phyloP scores from a whole-genome alignment of 2,329 filamentous ascomycete species.

The Curvularia lunata region DNA sequence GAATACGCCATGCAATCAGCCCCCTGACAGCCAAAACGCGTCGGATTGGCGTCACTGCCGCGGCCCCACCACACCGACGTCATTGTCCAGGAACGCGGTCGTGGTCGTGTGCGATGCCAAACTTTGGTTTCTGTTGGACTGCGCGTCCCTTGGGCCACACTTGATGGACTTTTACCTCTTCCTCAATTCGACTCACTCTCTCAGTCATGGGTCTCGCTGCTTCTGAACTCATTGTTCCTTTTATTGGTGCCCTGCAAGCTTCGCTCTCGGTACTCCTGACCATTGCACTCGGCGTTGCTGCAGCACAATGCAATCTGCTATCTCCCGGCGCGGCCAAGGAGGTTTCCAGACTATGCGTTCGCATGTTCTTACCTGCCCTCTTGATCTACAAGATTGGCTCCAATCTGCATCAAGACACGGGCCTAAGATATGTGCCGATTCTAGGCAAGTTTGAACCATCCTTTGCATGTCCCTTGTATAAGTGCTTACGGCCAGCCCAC shows the following conservation, averaged over 20 bases:
- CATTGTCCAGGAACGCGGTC: constrained; percentile 18
- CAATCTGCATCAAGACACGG: constrained; percentile 57
- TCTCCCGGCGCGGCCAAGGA: constrained; percentile 57
- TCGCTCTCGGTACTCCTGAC: constrained; percentile 62
- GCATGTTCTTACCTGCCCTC: constrained; percentile 61
- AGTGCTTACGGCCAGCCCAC: constrained; percentile 16
- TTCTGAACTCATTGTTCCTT: constrained; percentile 50
- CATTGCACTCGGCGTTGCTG: constrained; percentile 59
- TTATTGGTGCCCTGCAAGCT: constrained; percentile 62
- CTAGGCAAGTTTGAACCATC: constrained; percentile 45
- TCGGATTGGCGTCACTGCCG: constrained; percentile 13
- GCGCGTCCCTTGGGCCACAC: too few relatives aligned
- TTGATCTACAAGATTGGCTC: constrained; percentile 61
- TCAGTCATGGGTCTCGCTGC: constrained; percentile 29
- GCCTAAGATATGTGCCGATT: constrained; percentile 57
- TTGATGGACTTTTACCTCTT: background rate
- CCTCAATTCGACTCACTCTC: background rate
- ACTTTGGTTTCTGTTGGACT: background rate
- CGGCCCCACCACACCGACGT: constrained; percentile 15
- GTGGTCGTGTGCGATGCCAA: constrained; percentile 12
- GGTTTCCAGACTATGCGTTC: constrained; percentile 60
- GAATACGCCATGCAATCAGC: background rate
- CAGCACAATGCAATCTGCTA: constrained; percentile 59
- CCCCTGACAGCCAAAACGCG: background rate
- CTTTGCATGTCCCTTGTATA: background rate